These are phyloP conservation scores for Breynia disticha DNA, from an alignment of 441 rosid genomes.

Conservation along the genomic window DNA sequence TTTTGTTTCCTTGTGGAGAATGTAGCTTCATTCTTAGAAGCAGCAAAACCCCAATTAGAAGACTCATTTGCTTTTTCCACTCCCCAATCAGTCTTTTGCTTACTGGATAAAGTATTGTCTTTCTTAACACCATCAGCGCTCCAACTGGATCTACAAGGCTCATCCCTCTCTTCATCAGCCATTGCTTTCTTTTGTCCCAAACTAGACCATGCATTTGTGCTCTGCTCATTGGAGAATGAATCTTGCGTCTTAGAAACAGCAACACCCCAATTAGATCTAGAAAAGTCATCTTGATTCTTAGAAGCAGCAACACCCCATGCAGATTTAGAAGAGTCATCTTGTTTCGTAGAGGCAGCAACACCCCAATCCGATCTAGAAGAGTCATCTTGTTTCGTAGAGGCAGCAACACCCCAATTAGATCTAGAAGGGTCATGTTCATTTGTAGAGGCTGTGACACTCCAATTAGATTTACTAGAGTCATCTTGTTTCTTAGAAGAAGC, in stretches of 20 bases:
- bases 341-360: neutral
- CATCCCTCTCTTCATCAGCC: no score
- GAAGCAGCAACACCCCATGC: neutral
- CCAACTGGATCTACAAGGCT: no score
- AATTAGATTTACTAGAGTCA: no score
- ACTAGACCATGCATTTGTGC: no score
- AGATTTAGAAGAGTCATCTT: neutral
- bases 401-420: neutral
- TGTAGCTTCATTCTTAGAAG: constrained; percentile 5
- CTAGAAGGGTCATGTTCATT: no score
- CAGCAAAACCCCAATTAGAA: constrained; percentile 3
- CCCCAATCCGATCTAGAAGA: no score
- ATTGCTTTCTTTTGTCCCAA: no score
- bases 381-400: neutral
- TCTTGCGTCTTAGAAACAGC: neutral
- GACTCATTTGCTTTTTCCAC: neutral
- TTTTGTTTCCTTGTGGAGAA: no score
- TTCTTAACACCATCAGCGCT: no score
- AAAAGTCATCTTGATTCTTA: neutral
- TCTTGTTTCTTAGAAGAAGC: neutral
- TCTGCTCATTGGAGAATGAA: neutral
- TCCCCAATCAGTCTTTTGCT: no score
- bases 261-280: neutral
- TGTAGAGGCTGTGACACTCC: neutral
- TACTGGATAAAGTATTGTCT: no score